Evolutionary conservation across 2,329 filamentous ascomycete genomes (phyloP).

Genomic region (Exutisphaerella laricina): DNA sequence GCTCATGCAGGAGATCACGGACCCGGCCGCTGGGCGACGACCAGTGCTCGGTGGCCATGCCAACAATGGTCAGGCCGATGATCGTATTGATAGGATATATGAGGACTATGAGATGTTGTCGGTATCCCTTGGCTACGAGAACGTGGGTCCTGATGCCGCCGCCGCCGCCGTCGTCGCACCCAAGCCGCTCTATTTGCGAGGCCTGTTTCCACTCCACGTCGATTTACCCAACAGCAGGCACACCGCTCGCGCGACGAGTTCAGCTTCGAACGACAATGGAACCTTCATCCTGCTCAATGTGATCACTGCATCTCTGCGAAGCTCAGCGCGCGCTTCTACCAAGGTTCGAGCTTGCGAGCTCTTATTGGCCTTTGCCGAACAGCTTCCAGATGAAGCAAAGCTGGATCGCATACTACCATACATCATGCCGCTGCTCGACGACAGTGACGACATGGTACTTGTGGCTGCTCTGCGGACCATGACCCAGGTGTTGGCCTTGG

Average conservation of each 20-base stretch:
- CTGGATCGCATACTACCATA: conserved; percentile 90
- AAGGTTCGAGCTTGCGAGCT: conserved; percentile 86
- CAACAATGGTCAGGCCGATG: conserved; percentile 82
- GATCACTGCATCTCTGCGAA: conserved; percentile 80
- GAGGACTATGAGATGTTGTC: conserved; percentile 97
- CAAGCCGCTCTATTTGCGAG: conserved; percentile 42
- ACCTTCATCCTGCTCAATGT: conserved; percentile 88
- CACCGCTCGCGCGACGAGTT: conserved; percentile 55
- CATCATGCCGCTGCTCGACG: conserved; percentile 73
- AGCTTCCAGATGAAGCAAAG: conserved; percentile 90
- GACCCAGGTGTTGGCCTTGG: conserved; percentile 80
- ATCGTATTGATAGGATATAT: conserved; percentile 88
- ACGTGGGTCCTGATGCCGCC: too few species aligned
- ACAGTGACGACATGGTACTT: conserved; percentile 77
- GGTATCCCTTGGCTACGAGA: conserved; percentile 76
- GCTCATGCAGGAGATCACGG: conserved; percentile 94
- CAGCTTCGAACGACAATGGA: conserved; percentile 70
- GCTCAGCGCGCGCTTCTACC: conserved; percentile 81
- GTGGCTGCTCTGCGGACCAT: conserved; percentile 80
- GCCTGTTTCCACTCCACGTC: conserved; percentile 72
- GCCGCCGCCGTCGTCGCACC: conserved; percentile 29
- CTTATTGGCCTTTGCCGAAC: conserved; percentile 83
- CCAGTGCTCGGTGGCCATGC: conserved; percentile 61
- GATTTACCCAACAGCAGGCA: conserved; percentile 83
- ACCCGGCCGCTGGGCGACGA: conserved; percentile 73